Percentiles rank a stretch among this genome's conserved stretches.
Evolutionary conservation across 148 eudicot species (phyloP).

Genomic region (Agrostemma githago): DNA sequence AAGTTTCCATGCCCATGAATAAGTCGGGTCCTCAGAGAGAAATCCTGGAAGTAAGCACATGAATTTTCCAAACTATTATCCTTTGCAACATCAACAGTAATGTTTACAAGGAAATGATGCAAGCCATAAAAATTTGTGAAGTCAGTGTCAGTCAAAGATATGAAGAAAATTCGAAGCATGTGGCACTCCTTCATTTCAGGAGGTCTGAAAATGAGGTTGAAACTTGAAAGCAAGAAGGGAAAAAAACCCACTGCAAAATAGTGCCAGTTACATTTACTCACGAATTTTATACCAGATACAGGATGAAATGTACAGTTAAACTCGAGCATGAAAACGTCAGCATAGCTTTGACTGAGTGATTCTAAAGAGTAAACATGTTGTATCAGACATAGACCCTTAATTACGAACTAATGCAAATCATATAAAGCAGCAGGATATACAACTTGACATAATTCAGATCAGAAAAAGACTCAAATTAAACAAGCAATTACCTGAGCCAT

Average conservation of each 20-base stretch:
- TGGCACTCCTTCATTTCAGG: background rate
- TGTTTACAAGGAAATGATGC: background rate
- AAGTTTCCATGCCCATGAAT: constrained; percentile 96
- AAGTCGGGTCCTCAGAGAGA: constrained; percentile 86
- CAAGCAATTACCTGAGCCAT: constrained; percentile 81
- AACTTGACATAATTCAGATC: background rate
- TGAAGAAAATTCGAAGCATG: background rate
- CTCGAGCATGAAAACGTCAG: background rate
- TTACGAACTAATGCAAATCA: background rate
- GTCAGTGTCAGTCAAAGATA: background rate
- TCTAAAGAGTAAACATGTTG: background rate
- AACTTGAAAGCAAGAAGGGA: background rate
- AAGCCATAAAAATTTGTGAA: background rate
- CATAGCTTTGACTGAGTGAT: background rate
- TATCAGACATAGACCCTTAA: background rate
- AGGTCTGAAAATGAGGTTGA: background rate
- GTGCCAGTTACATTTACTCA: background rate
- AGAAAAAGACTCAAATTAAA: background rate
- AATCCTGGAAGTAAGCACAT: constrained; percentile 51
- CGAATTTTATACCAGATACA: background rate
- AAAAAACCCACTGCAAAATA: background rate
- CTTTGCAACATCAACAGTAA: background rate
- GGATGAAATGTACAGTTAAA: background rate
- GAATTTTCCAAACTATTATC: background rate
- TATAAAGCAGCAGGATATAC: background rate